Conservation (phyloP, 306 rosid species). For the Lotus japonicus region DNA sequence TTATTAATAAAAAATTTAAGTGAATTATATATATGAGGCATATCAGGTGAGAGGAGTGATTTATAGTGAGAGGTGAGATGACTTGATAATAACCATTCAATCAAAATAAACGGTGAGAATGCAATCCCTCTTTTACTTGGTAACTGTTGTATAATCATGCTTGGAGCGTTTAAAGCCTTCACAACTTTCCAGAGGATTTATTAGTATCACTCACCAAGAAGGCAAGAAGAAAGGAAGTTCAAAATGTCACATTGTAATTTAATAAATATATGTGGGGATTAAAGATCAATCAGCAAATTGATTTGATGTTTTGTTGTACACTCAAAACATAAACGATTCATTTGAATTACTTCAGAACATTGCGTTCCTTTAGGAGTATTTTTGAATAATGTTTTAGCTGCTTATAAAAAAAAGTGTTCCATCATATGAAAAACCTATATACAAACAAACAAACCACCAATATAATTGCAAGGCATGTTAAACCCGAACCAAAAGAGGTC, state of each 20-base stretch:
- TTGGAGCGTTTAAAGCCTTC: slow-evolving; percentile 22
- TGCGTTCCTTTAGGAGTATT: not conserved
- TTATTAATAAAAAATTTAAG: too few relatives aligned
- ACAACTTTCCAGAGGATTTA: slow-evolving; percentile 8
- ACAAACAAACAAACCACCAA: too few relatives aligned
- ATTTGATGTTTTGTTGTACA: slow-evolving; percentile 7
- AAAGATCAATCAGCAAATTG: not conserved
- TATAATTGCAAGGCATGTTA: too few relatives aligned
- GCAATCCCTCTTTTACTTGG: not conserved
- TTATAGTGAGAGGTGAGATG: too few relatives aligned
- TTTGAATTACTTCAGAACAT: slow-evolving; percentile 8
- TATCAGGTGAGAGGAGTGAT: too few relatives aligned
- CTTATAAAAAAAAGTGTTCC: too few relatives aligned
- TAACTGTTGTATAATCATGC: slow-evolving; percentile 20
- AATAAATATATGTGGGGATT: slow-evolving; percentile 13
- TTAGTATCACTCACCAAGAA: slow-evolving; percentile 11
- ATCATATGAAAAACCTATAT: too few relatives aligned
- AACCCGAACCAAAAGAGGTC: too few relatives aligned
- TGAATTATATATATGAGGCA: too few relatives aligned
- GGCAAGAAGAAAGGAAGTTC: not conserved
- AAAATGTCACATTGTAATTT: slow-evolving; percentile 1
- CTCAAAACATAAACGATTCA: not conserved
- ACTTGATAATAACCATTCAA: too few relatives aligned
- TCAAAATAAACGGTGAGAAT: too few relatives aligned
- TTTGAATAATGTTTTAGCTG: not conserved